These are phyloP conservation scores for Cyclotella sp. DNA, from an alignment of 108 stramenopile species.

Conservation along the genomic window DNA sequence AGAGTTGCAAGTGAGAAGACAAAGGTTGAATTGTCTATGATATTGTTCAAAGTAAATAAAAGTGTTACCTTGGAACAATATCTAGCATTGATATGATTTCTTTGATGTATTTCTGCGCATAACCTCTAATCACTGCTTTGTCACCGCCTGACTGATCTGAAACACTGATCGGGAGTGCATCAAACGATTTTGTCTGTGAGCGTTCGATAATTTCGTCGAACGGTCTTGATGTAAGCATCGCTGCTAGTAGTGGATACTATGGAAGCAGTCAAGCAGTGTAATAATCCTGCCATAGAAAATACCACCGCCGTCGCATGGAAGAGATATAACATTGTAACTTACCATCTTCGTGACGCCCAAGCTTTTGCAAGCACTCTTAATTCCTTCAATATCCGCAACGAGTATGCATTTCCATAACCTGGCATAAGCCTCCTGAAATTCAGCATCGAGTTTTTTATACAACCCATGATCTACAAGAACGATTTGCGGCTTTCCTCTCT, in stretches of 20 bases:
- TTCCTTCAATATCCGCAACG: conserved; percentile 83
- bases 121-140: conserved; percentile 86
- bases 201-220: conserved; percentile 86
- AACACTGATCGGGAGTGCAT: conserved; percentile 10
- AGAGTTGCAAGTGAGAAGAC: not conserved
- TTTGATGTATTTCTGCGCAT: conserved; percentile 88
- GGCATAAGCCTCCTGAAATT: conserved; percentile 84
- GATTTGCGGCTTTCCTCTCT: conserved; percentile 76
- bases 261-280: not conserved
- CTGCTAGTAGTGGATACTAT: conserved; percentile 88
- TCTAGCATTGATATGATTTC: conserved; percentile 88
- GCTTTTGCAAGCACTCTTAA: conserved; percentile 70
- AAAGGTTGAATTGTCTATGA: not conserved
- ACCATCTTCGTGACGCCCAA: conserved; percentile 86
- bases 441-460: conserved; percentile 76
- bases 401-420: conserved; percentile 86
- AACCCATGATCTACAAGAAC: conserved; percentile 95
- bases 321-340: not conserved
- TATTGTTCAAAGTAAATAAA: not conserved
- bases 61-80: conserved; percentile 61
- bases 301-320: not conserved
- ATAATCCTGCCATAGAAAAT: not conserved
- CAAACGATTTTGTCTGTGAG: conserved; percentile 43
- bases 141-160: conserved; percentile 64
- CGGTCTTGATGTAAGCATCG: conserved; percentile 92